phyloP scores from a whole-genome alignment of 2,329 filamentous ascomycete species.

The Stenocarpella maydis region DNA sequence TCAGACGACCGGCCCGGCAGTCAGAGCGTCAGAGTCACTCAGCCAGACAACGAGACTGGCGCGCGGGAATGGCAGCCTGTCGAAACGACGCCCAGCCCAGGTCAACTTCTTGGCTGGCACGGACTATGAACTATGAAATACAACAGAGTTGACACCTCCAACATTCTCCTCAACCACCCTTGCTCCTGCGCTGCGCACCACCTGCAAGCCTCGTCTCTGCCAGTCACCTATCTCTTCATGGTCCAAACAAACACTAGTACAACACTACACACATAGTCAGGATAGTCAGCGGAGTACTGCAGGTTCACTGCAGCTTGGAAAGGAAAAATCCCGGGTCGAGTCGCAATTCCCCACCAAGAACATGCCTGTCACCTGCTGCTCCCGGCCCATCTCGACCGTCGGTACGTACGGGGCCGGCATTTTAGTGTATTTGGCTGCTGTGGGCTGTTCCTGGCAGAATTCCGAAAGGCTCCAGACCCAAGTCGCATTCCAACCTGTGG shows the following conservation, averaged over 20 bases:
- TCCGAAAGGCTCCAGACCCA: slow-evolving; percentile 4
- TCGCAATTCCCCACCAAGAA: slow-evolving; percentile 12
- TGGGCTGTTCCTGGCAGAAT: slow-evolving; percentile 14
- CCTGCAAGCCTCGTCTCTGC: slow-evolving; percentile 16
- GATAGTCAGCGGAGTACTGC: not conserved
- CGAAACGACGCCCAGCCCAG: slow-evolving; percentile 6
- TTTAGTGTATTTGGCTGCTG: not conserved
- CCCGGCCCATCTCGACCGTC: slow-evolving; percentile 11
- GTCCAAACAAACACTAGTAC: not conserved
- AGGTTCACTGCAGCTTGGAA: slow-evolving; percentile 14
- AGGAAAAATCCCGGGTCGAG: not conserved
- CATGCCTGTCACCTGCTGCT: slow-evolving; percentile 20
- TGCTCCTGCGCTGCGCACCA: slow-evolving; percentile 5
- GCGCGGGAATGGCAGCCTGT: slow-evolving; percentile 13
- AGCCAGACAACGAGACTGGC: not conserved
- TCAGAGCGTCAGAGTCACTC: not conserved
- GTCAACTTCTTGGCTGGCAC: not conserved
- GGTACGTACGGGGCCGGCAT: slow-evolving; percentile 1
- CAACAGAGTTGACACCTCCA: not conserved
- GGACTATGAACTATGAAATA: too few relatives aligned
- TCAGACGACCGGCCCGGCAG: not conserved
- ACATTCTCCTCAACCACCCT: slow-evolving; percentile 7
- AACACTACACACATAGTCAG: not conserved
- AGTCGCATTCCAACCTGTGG: not conserved
- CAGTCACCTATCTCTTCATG: not conserved